Conservation (phyloP, 345 rosid genomes). For the Abelmoschus esculentus region DNA sequence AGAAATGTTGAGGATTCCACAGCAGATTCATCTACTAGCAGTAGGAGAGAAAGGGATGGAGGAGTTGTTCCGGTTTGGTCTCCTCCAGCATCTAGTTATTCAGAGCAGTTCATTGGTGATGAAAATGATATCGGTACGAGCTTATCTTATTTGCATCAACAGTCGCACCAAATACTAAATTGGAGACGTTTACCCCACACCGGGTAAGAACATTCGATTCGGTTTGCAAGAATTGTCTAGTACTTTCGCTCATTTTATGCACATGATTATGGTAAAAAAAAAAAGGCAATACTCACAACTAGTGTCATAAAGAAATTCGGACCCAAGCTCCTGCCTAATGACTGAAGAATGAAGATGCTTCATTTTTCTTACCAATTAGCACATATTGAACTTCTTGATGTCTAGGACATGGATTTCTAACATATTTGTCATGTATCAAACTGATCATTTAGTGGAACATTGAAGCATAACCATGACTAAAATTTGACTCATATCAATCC, state of each 20-base stretch:
- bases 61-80: slow-evolving; percentile 95
- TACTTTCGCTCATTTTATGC: neutral
- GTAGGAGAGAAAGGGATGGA: slow-evolving; percentile 86
- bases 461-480: slow-evolving; percentile 3
- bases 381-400: neutral
- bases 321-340: slow-evolving; percentile 2
- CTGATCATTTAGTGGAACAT: neutral
- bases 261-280: neutral
- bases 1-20: slow-evolving; percentile 73
- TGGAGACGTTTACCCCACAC: slow-evolving; percentile 86
- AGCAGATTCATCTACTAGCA: slow-evolving; percentile 76
- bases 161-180: slow-evolving; percentile 65
- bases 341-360: slow-evolving; percentile 1
- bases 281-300: too few relatives aligned
- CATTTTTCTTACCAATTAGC: neutral
- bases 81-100: slow-evolving; percentile 55
- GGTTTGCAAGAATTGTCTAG: neutral
- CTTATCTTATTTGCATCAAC: slow-evolving; percentile 72
- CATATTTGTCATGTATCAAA: neutral
- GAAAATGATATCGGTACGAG: slow-evolving; percentile 67
- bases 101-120: slow-evolving; percentile 69
- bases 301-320: too few relatives aligned
- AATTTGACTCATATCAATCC: neutral
- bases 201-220: slow-evolving; percentile 37
- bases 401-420: too few relatives aligned